Base-by-base conservation (phyloP, 2,329 filamentous ascomycete genomes). In the Trichoderma oligosporum region DNA sequence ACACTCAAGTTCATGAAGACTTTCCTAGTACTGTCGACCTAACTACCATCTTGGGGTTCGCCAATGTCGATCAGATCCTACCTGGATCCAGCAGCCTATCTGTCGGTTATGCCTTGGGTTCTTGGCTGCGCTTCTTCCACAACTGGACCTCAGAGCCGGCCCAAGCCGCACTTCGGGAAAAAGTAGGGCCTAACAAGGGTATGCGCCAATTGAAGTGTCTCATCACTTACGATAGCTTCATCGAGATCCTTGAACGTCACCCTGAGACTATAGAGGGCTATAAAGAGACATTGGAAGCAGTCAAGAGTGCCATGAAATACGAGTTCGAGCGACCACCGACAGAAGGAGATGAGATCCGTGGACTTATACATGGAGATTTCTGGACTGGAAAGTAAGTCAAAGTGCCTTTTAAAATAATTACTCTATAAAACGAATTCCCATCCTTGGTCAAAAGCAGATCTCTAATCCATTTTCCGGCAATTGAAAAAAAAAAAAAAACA, bases 291-390 rank as follows among this genome's bases (percentile, higher is more conserved):
- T 48, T 48, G 29, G 29, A 48, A 48, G 45, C 45, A 11, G 45
- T 48, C 20, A 22, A n/a, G 4, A 35, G 12, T 36, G 12, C 29
- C 20, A 36, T 48, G 45, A 36, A 25, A 33, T 16, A 24, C 16
- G 45, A 48, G 29, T 48, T 48, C 24, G 29, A 48, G 29, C 29
- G 29, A 16, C 29, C 20, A 7, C 45, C 45, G 2, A 48, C 29
- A 5, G 29, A 48, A 16, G 20, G 29, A n/a, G 45, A 48, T 7
- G 29, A 35, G 20, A 11, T 36, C 12, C 45, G 45, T 14, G 45
- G 45, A n/a, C 18, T 48, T n/a, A 48, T 48, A 22, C 45, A 48
- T 16, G 45, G 45, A 35, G 45, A 48, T n/a, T 48, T 48, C 20
- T 48, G 45, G 45, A 18, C 45, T 35, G 29, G 45, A 8, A 48